Conservation (phyloP, 202 grass and related monocot genomes). For the Schoenoplectus tabernaemontani region DNA sequence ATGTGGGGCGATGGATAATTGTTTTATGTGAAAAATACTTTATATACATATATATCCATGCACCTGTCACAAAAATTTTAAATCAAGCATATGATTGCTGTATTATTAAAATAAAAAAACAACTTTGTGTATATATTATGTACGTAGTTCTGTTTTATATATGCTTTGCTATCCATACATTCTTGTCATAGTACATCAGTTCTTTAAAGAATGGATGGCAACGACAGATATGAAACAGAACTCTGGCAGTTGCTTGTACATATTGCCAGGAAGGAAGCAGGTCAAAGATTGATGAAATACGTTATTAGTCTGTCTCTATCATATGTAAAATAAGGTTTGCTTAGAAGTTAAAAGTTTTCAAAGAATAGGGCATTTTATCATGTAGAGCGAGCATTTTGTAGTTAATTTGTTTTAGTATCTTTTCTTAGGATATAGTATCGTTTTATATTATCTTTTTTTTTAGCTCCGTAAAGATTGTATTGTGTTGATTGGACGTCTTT, state of each 20-base stretch:
- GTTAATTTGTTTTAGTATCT: neutral
- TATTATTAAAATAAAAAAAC: neutral
- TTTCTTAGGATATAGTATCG: neutral
- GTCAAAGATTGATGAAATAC: neutral
- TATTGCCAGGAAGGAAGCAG: neutral
- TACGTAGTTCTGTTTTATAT: neutral
- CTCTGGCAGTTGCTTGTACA: neutral
- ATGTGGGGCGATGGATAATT: slow-evolving; percentile 7
- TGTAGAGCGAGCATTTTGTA: neutral
- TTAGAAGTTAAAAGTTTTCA: neutral
- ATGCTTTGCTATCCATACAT: neutral
- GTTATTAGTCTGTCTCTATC: neutral
- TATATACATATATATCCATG: neutral
- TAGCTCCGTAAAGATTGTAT: neutral
- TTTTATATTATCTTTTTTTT: neutral
- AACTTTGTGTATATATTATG: neutral
- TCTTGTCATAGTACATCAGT: neutral
- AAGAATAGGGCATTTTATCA: neutral
- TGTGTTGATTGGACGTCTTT: neutral
- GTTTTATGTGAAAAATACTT: neutral
- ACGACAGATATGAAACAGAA: neutral
- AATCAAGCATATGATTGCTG: neutral
- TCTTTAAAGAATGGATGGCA: neutral
- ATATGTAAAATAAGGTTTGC: neutral
- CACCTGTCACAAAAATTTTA: neutral